Evolutionary conservation across 768 basidiomycete species (phyloP), one percentile per base, ranked within the genome.

Genomic region (Lentinula aciculospora): DNA sequence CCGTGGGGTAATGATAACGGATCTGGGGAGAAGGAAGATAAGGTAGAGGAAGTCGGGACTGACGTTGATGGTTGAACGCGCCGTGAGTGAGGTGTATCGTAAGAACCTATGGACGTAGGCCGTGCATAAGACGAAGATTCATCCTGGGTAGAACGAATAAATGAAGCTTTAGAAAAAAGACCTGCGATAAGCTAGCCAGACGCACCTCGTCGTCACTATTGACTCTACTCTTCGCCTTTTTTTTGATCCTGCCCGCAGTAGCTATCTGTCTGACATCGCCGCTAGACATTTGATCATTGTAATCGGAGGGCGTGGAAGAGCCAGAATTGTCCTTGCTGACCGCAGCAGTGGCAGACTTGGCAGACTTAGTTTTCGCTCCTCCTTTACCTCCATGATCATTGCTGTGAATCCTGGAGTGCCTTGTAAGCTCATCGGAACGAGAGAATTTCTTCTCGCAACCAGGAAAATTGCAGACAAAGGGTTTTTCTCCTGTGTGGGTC

Each of bases 371-470:
- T 71, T 34, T 64, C 46, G 62, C 61, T 60, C 21, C 51, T 4
- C 34, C 51, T 27, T 53, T 53, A 8, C 36, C 34, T 36, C 36
- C 51, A 27, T 80, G 76, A 64, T 85, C 80, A 62, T 81, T 83
- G 68, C 83, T 85, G 72, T 99, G 96, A 63, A 98, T 99, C 47
- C 96, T 83, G 0, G 91, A 89, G 67, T 99, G 96, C 58, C 96
- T 83, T 28, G 96, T 99, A 62, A 99, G 84, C 73, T 99, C 96
- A 77, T 99, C 96, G n/a, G 92, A 94, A 59, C 96, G 87, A 17
- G 92, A 94, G 72, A 99, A 99, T 4, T 94, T 89, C 71, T 98
- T 99, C 72, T 97, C 95, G 81, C 96, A 99, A n/a, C 86, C 83
- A 3, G 92, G 85, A 69, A 87, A 92, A 1, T 85, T 87, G 81